phyloP scores from a whole-genome alignment of 2,329 filamentous ascomycete genomes.

The Dendryphion nanum region DNA sequence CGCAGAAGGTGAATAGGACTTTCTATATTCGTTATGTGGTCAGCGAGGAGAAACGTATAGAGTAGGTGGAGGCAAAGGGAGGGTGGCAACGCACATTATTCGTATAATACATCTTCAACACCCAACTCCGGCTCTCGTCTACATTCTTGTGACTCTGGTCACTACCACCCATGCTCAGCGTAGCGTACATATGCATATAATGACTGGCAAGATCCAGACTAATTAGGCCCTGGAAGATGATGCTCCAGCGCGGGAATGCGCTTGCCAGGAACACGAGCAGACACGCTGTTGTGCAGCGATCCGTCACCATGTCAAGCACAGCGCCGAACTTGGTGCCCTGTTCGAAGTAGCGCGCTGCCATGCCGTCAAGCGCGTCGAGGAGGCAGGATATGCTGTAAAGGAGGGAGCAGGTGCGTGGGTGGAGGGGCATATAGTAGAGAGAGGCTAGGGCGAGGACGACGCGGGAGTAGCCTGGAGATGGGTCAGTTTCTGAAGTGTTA shows the following conservation, averaged over 20 bases:
- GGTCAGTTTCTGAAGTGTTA: constrained; percentile 15
- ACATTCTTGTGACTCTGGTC: constrained; percentile 89
- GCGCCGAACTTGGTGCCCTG: constrained; percentile 96
- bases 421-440: constrained; percentile 98
- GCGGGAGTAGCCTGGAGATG: constrained; percentile 46
- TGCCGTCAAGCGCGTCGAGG: constrained; percentile 91
- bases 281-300: constrained; percentile 94
- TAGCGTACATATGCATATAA: constrained; percentile 99
- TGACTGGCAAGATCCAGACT: constrained; percentile 91
- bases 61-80: neutral
- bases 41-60: no score
- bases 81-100: constrained; percentile 71
- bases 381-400: constrained; percentile 93
- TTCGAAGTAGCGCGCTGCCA: constrained; percentile 81
- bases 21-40: no score
- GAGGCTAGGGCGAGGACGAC: constrained; percentile 72
- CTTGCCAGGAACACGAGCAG: constrained; percentile 91
- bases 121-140: constrained; percentile 80
- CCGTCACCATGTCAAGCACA: constrained; percentile 98
- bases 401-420: constrained; percentile 90
- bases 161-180: constrained; percentile 79
- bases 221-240: constrained; percentile 92
- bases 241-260: constrained; percentile 90
- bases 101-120: constrained; percentile 94
- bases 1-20: constrained; percentile 88